A percentile compares a stretch with the other conserved stretches of the same genome.
Evolutionary conservation across 1,139 yeast species (phyloP).

Genomic region (Protomyces arabidopsidicola): DNA sequence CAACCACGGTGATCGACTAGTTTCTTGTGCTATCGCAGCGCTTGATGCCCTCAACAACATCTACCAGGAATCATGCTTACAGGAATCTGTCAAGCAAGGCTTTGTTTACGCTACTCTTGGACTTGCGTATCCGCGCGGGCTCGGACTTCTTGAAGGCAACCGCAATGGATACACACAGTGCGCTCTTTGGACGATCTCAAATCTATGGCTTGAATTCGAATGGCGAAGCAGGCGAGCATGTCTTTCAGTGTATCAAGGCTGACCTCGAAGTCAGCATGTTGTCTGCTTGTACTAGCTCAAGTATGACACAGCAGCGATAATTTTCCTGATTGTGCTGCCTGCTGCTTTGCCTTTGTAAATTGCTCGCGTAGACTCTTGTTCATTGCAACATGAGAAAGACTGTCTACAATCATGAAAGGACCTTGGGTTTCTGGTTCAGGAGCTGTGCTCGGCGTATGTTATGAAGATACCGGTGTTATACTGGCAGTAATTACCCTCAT

Average conservation of each 20-base stretch:
- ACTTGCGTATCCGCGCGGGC: constrained; percentile 72
- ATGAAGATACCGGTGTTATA: too few relatives aligned
- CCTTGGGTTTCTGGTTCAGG: too few relatives aligned
- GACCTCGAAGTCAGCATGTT: constrained; percentile 33
- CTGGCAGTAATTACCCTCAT: too few relatives aligned
- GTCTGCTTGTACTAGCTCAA: constrained; percentile 23
- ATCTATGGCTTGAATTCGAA: constrained; percentile 67
- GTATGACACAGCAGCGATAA: too few relatives aligned
- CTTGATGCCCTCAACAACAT: constrained; percentile 62
- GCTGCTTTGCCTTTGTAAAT: too few relatives aligned
- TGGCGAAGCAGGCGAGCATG: constrained; percentile 66
- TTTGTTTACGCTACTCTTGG: constrained; percentile 60
- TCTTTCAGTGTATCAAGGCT: constrained; percentile 31
- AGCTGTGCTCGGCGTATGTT: too few relatives aligned
- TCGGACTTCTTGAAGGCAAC: constrained; percentile 67
- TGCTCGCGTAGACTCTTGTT: too few relatives aligned
- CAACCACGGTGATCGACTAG: constrained; percentile 78
- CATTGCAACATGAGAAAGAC: too few relatives aligned
- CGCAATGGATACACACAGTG: constrained; percentile 71
- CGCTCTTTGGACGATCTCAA: constrained; percentile 71
- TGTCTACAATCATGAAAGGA: too few relatives aligned
- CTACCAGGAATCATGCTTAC: constrained; percentile 45
- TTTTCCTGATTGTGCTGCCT: too few relatives aligned
- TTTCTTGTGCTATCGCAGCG: constrained; percentile 64
- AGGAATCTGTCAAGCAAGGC: constrained; percentile 41